Conservation (phyloP, 257 asterid genomes). For the Ehretia macrophylla region DNA sequence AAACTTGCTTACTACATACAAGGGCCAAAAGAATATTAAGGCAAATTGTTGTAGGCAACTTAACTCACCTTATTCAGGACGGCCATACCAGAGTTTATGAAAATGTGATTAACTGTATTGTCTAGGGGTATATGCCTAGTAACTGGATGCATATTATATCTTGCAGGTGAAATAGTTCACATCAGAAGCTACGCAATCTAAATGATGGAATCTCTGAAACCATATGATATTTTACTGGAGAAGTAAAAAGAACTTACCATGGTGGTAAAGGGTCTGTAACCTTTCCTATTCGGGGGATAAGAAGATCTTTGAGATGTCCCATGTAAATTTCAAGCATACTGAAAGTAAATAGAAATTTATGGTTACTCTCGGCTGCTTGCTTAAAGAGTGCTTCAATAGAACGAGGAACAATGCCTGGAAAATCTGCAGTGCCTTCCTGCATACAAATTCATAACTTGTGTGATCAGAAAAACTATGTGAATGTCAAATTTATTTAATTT, state of each 20-base stretch:
- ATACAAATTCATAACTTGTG: neutral
- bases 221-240: neutral
- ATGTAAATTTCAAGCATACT: constrained; percentile 21
- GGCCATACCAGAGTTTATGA: too few relatives aligned
- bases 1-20: too few relatives aligned
- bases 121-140: too few relatives aligned
- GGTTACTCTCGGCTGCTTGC: constrained; percentile 17
- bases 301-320: constrained; percentile 19
- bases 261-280: constrained; percentile 6
- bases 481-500: neutral
- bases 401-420: constrained; percentile 20
- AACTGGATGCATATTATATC: too few relatives aligned
- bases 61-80: too few relatives aligned
- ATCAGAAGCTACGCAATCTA: too few relatives aligned
- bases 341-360: constrained; percentile 9
- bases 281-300: constrained; percentile 3
- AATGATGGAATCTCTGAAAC: too few relatives aligned
- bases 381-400: constrained; percentile 16
- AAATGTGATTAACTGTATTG: too few relatives aligned
- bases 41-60: too few relatives aligned
- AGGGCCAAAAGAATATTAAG: too few relatives aligned
- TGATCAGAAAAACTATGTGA: neutral
- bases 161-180: too few relatives aligned
- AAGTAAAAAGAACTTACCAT: constrained; percentile 6
- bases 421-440: constrained; percentile 18